Base-by-base conservation (phyloP, 2,329 filamentous ascomycete genomes). In the Tolypocladium tundrense region DNA sequence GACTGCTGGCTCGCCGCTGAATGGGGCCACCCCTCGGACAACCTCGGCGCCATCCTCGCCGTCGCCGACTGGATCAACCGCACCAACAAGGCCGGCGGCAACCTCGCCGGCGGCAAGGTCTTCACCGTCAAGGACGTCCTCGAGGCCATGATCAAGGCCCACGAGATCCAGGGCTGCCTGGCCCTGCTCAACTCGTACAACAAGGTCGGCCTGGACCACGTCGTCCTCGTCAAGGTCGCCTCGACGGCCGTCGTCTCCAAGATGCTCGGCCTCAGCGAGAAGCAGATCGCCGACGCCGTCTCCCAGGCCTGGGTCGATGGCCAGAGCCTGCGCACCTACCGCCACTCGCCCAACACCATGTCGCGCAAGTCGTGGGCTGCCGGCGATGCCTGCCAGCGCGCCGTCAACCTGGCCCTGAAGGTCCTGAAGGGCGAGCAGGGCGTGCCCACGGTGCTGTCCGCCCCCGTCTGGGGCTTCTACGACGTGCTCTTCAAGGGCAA, bases 1-100 rank as follows among this genome's bases (percentile, higher is more conserved):
- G 94, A 99, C 83, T 97, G 94, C 85, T 99, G 93, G 94, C 82
- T 97, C 63, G 94, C 93, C 51, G 94, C 94, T 58, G 94, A 99
- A 79, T 99, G 94, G 94, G 94, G 94, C 59, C 94, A 99, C 76
- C 94, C 94, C 61, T 97, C 92, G 5, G 94, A 99, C 80, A 99
- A 99, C 81, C 76, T 99, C 66, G 94, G 94, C 62, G 94, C 93
- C 68, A 99, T 99, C 72, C 85, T 99, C 62, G 91, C 93, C 53
- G 92, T 97, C 56, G 91, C 94, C 60, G 94, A 99, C 80, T 99
- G 94, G 94, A 85, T 96, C 70, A 95, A 92, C 67, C 88, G 94
- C 67, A 97, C 93, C 71, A 88, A 88, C 77, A 86, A 85, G 76
- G 81, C 83, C 57, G 83, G 83, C 59, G 82, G 82, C 63, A 96